Conservation (phyloP, 2,329 filamentous ascomycete genomes). For the Ophiosphaerella herpotricha region DNA sequence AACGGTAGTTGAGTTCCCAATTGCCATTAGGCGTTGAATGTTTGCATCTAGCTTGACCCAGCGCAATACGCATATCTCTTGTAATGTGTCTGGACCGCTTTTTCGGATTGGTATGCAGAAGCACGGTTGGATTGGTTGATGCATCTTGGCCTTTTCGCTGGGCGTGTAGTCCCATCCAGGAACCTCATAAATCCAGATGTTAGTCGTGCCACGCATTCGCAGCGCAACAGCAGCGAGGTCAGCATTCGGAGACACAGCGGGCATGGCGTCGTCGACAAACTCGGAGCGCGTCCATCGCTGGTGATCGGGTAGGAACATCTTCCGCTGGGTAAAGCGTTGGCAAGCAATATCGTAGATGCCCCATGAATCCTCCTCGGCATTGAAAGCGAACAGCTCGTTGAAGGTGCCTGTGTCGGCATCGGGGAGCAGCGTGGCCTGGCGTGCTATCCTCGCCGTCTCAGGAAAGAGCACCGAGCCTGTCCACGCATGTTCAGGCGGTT, state of each 20-base stretch:
- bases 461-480: slow-evolving; percentile 49
- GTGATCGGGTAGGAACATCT: slow-evolving; percentile 46
- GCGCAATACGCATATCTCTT: slow-evolving; percentile 44
- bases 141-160: slow-evolving; percentile 26
- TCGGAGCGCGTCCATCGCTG: slow-evolving; percentile 46
- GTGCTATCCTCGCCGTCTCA: slow-evolving; percentile 43
- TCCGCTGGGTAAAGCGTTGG: slow-evolving; percentile 45
- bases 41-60: slow-evolving; percentile 40
- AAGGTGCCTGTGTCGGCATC: slow-evolving; percentile 45
- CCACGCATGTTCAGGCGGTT: slow-evolving; percentile 44
- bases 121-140: slow-evolving; percentile 44
- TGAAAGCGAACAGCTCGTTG: slow-evolving; percentile 49
- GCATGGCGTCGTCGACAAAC: slow-evolving; percentile 48
- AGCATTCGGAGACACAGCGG: slow-evolving; percentile 45
- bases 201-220: slow-evolving; percentile 44
- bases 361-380: slow-evolving; percentile 47
- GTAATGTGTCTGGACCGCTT: slow-evolving; percentile 35
- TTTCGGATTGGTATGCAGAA: slow-evolving; percentile 44
- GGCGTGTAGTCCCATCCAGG: slow-evolving; percentile 43
- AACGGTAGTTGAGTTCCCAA: slow-evolving; percentile 40
- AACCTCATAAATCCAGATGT: slow-evolving; percentile 46
- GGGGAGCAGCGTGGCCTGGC: slow-evolving; percentile 46
- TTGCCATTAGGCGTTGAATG: slow-evolving; percentile 44
- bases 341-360: slow-evolving; percentile 47
- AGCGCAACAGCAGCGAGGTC: slow-evolving; percentile 47